Evolutionary conservation across 305 asterid species (phyloP).

Genomic region (Fraxinus paxiana): DNA sequence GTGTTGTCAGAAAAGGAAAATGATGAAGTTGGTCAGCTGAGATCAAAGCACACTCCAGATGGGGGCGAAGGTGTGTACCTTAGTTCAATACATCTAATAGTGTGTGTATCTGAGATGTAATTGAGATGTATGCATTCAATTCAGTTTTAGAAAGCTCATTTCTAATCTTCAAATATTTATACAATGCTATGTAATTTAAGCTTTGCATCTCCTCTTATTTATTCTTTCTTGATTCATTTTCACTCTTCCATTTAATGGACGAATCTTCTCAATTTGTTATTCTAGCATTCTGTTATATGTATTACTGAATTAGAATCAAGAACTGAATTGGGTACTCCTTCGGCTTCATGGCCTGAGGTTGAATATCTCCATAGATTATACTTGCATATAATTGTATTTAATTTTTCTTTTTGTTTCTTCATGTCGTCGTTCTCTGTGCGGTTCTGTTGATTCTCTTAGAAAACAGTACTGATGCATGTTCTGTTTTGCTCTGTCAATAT

Average conservation of each 20-base stretch:
- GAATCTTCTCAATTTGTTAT: background rate
- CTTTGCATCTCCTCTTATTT: background rate
- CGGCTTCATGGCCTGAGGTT: background rate
- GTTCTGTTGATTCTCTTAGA: background rate
- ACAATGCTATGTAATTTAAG: background rate
- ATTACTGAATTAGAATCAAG: background rate
- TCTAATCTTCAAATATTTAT: background rate
- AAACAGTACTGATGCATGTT: background rate
- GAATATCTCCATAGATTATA: background rate
- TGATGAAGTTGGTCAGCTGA: constrained; percentile 39
- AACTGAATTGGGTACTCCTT: background rate
- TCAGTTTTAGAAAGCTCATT: background rate
- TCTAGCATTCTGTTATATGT: background rate
- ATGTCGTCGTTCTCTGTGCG: background rate
- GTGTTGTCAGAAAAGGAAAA: constrained; percentile 49
- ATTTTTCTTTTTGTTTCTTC: background rate
- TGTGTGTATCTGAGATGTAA: background rate
- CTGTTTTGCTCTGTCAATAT: background rate
- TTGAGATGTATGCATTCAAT: background rate
- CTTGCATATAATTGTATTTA: background rate
- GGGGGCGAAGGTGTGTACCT: constrained; percentile 46
- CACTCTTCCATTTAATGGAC: background rate
- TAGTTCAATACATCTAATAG: background rate
- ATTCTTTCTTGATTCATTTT: background rate
- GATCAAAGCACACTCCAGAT: constrained; percentile 33